A percentile compares a stretch with the other conserved stretches of the same genome.
Evolutionary conservation across 2,329 filamentous ascomycete genomes (phyloP).

Genomic region (Talaromyces islandicus): DNA sequence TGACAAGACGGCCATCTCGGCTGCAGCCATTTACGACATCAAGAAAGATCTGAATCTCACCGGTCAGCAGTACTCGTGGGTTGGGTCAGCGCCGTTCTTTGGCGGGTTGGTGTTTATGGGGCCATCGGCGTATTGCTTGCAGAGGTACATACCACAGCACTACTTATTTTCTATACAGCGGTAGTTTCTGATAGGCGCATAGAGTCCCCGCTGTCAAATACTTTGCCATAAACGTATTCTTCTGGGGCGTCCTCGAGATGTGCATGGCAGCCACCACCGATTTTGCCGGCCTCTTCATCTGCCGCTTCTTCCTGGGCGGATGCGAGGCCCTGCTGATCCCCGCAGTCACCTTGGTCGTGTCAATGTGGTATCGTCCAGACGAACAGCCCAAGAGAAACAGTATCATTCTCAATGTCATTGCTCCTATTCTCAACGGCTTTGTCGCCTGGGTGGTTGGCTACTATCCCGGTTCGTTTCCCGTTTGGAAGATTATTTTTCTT

Average conservation of each 20-base stretch:
- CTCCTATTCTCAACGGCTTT: constrained; percentile 1
- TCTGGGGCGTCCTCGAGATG: constrained; percentile 5
- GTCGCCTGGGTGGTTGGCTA: constrained; percentile 3
- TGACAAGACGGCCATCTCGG: constrained; percentile 3
- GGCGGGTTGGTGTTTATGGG: constrained; percentile 2
- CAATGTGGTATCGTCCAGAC: constrained; percentile 2
- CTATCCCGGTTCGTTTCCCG: not conserved
- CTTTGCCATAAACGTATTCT: constrained; percentile 1
- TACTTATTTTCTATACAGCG: not conserved
- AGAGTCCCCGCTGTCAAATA: constrained; percentile 3
- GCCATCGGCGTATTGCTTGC: constrained; percentile 1
- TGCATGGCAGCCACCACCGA: constrained; percentile 1
- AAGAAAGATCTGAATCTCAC: constrained; percentile 1
- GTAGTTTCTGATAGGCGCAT: not conserved
- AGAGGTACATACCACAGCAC: not conserved
- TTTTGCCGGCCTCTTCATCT: not conserved
- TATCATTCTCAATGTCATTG: constrained; percentile 4
- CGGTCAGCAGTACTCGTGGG: constrained; percentile 1
- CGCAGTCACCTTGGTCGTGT: not conserved
- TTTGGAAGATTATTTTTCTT: constrained; percentile 3
- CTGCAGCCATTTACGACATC: not conserved
- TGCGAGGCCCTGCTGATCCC: constrained; percentile 2
- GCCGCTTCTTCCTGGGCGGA: constrained; percentile 4
- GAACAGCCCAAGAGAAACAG: constrained; percentile 1
- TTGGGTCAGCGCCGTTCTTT: constrained; percentile 4